Base-by-base conservation (phyloP, 2,329 filamentous ascomycete genomes). In the Lachnellula willkommii region DNA sequence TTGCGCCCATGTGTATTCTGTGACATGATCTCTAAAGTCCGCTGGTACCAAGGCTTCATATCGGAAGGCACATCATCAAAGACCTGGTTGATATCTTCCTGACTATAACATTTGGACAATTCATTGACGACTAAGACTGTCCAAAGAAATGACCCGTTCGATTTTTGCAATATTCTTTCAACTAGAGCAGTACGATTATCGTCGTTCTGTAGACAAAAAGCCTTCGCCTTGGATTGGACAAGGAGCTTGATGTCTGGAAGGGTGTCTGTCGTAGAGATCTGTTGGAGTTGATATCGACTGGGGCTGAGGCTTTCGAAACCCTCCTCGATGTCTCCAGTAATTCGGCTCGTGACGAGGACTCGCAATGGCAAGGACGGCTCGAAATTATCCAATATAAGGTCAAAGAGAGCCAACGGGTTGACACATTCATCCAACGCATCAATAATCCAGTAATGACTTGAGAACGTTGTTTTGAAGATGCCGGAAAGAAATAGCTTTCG, bases 61-160 rank as follows among this genome's bases (percentile, higher is more conserved):
- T 68, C 69, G 51, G 37, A 57, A 2, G 72, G 72, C 1, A 70
- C 57, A 5, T 68, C 63, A 46, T 70, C 66, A 14, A 74, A 62
- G 17, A 69, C 59, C 28, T 65, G 55, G 1, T 66, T 55, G 24
- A 72, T 66, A 24, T 70, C 70, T 40, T 66, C 63, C 49, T 59
- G 58, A 45, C 63, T 69, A 59, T 70, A 62, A 28, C 63, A 67
- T 12, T 54, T 54, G 7, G 47, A 11, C 2, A 73, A 61, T 53
- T 72, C 67, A 14, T 69, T 60, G 3, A 74, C 62, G 1, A 73
- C 69, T 37, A 73, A 52, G 12, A 57, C 60, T 11, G 66, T 69
- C 72, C 71, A 74, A 26, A 73, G 57, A 54, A 75, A 73, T 17
- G 65, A 72, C 35, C 55, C 60, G 2, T 63, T 64, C 6, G 72